Base-by-base conservation (phyloP, 306 rosid species). In the Mucuna pruriens region DNA sequence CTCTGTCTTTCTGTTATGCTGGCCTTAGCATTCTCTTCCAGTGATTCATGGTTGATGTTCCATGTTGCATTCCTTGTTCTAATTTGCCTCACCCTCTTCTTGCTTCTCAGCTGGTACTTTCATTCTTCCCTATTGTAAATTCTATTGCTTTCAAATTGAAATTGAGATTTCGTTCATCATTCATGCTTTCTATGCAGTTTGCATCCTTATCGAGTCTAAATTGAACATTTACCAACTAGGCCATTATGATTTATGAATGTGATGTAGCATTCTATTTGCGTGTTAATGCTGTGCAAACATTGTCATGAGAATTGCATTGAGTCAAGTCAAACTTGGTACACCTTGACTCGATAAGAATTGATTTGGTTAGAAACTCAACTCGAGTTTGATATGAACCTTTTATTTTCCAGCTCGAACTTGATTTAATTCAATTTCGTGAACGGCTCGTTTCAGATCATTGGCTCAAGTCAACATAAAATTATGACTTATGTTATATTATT, bases 41-140 rank as follows among this genome's bases (percentile, higher is more conserved):
- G 93, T 74, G 99, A 95, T 74, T 90, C 96, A 22, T 87, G 79
- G 72, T 77, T 95, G 96, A 75, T 90, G 46, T 73, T 95, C 86
- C 98, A 95, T 51, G 97, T 93, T 60, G 81, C 83, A 0, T 90
- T 93, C 78, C 87, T 95, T n/a, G 93, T 95, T 83, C 57, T 91
- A 9, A 91, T 93, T 80, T 84, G 92, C 3, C 67, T 77, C 3
- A 80, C 94, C 82, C 98, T 95, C 76, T 93, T 95, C 83, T 74
- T 86, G 17, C 99, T 95, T 45, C 94, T 95, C 71, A 93, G 91
- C 90, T 93, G 98, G 98, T 95, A 88, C 15, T 65, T 51, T 82
- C 23, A 60, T 51, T 2, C 65, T 9, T 19, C 17, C 71, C 12
- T 34, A 6, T n/a, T 73, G 40, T 19, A 8, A 16, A 38, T 73